Base-by-base conservation (phyloP, 345 rosid species). In the Aquilaria malaccensis region DNA sequence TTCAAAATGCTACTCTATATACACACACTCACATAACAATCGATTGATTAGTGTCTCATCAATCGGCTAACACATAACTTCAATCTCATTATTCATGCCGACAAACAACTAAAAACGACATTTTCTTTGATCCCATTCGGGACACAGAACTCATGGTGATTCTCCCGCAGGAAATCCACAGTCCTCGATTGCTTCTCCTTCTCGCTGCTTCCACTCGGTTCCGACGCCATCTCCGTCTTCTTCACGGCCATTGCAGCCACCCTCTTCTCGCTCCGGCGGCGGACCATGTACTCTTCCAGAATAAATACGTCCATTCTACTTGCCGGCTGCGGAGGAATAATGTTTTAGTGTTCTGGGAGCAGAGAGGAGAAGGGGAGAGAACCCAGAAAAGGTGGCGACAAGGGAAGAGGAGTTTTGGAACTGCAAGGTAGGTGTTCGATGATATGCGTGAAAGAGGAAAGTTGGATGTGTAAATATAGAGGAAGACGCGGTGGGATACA, bases 221-320 rank as follows among this genome's bases (percentile, higher is more conserved):
- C 66, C 31, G 58, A 4, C 57, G 3, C 76, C 15, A 13, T 32
- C 4, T 66, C 67, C 1, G 53, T 37, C 63, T 13, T 53, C 47
- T 69, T 67, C 3, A 73, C 67, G 29, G 78, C 61, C 45, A 37
- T 2, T 47, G 70, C 68, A 14, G 83, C 80, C 4, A 76, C 76
- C 70, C 10, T 70, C 60, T 74, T 84, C 72, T 84, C 96, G 15
- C 52, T 70, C 72, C 91, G 72, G 61, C 89, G 76, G 66, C 68
- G 68, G 22, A 55, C 56, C 53, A 80, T 75, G 67, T 86, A 89
- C 74, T 89, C 96, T 60, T 86, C 87, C 10, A 87, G 80, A 70
- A 89, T 83, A 67, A 63, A 86, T 13, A 86, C 84, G 64, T 86
- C 87, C 86, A 86, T 50, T 54, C 22, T 22, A 22, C 22, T 22